Percentiles rank a stretch among this genome's conserved stretches.
Conservation (phyloP, 2,329 filamentous ascomycete genomes). For the Leptographium wingfieldii region DNA sequence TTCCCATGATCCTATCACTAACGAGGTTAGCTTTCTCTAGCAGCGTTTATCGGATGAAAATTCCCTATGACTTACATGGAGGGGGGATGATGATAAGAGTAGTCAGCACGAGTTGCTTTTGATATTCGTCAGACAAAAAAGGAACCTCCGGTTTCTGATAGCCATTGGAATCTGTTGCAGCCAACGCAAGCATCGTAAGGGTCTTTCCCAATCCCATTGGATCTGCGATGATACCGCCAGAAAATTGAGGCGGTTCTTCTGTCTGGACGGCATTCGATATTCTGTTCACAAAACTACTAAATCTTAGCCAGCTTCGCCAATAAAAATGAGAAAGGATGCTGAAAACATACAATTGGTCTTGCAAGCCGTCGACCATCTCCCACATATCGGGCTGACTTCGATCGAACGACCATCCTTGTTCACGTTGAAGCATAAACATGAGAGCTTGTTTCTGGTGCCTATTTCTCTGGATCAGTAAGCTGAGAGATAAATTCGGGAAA, state of each 20-base stretch:
- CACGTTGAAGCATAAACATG: slow-evolving; percentile 27
- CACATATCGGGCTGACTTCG: slow-evolving; percentile 20
- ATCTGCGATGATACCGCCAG: slow-evolving; percentile 32
- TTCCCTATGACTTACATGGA: slow-evolving; percentile 15
- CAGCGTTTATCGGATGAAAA: not conserved
- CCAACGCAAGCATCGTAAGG: slow-evolving; percentile 28
- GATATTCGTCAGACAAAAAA: not conserved
- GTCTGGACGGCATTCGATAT: slow-evolving; percentile 17
- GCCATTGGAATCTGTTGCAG: slow-evolving; percentile 18
- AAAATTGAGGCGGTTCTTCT: slow-evolving; percentile 22
- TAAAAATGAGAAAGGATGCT: not conserved
- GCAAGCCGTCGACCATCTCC: slow-evolving; percentile 18
- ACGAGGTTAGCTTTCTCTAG: slow-evolving; percentile 1
- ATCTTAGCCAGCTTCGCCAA: not conserved
- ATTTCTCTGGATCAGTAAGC: too few species aligned
- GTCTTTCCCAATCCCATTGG: slow-evolving; percentile 35
- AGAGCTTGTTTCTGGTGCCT: slow-evolving; percentile 32
- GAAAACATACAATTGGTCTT: slow-evolving; percentile 11
- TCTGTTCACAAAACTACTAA: slow-evolving; percentile 21
- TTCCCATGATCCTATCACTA: slow-evolving; percentile 27
- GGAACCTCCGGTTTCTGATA: not conserved
- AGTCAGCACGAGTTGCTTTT: not conserved
- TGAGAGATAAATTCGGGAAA: too few species aligned
- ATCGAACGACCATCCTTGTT: slow-evolving; percentile 23
- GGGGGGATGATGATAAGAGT: slow-evolving; percentile 27